A percentile compares a stretch with the other conserved stretches of the same genome.
phyloP scores from a whole-genome alignment of 78 protist species.

The Cavenderia fasciculata region DNA sequence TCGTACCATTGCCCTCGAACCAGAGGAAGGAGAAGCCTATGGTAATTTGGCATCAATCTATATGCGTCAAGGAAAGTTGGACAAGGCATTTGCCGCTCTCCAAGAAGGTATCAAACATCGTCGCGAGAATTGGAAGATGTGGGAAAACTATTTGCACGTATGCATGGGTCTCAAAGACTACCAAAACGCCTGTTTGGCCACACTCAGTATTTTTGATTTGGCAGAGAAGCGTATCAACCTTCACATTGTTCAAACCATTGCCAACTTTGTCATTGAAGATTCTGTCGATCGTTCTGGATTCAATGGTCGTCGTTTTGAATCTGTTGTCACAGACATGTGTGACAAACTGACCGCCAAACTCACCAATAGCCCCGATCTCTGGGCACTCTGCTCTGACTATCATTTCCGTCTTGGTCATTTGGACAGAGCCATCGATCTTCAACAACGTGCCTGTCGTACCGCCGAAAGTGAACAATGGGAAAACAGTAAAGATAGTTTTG shows the following conservation, averaged over 20 bases:
- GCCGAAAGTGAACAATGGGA: conserved; percentile 58
- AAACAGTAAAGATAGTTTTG: background rate
- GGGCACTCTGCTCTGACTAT: conserved; percentile 60
- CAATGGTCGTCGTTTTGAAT: conserved; percentile 27
- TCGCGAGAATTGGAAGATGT: conserved; percentile 86
- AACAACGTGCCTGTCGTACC: conserved; percentile 53
- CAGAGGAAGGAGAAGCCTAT: conserved; percentile 86
- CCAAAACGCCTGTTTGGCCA: conserved; percentile 23
- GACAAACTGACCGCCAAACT: conserved; percentile 54
- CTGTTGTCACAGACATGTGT: conserved; percentile 35
- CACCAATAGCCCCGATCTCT: conserved; percentile 40
- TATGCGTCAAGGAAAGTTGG: conserved; percentile 52
- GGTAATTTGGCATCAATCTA: conserved; percentile 82
- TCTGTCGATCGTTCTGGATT: background rate
- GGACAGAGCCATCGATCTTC: conserved; percentile 63
- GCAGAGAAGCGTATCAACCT: conserved; percentile 33
- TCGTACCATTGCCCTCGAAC: conserved; percentile 70
- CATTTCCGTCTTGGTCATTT: conserved; percentile 36
- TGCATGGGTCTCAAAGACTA: conserved; percentile 41
- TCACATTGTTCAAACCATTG: background rate
- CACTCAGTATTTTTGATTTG: conserved; percentile 42
- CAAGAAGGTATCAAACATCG: conserved; percentile 70
- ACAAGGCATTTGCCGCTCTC: conserved; percentile 53
- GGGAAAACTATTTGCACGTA: conserved; percentile 85
- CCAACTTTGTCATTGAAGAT: background rate